Evolutionary conservation across 2,329 filamentous ascomycete genomes (phyloP).

Genomic region (Phaeosphaeria sp.): DNA sequence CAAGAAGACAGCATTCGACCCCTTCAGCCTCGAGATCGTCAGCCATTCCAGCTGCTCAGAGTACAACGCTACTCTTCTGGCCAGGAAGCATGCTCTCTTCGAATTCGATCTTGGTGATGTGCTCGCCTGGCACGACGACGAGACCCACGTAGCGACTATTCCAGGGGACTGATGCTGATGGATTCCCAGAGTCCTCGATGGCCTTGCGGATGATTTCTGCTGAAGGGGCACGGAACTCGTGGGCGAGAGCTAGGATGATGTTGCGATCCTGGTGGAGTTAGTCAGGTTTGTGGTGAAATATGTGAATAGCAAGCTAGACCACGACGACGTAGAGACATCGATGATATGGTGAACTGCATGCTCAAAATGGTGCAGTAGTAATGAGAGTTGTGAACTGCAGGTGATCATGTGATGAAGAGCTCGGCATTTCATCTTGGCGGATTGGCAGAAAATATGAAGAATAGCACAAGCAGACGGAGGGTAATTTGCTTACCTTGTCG

Average conservation of each 20-base stretch:
- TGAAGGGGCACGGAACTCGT: constrained; percentile 83
- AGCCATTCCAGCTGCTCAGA: constrained; percentile 15
- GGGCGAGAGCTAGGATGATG: constrained; percentile 82
- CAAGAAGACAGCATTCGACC: too few species aligned
- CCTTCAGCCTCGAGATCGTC: not conserved
- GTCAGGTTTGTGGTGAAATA: not conserved
- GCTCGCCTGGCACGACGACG: constrained; percentile 84
- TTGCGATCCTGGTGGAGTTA: constrained; percentile 73
- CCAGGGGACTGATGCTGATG: constrained; percentile 70
- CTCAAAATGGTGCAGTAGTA: too few species aligned
- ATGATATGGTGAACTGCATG: too few species aligned
- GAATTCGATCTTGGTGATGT: constrained; percentile 87
- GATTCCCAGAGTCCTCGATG: constrained; percentile 43
- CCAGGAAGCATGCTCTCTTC: constrained; percentile 63
- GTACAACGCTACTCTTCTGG: constrained; percentile 29
- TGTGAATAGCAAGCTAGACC: not conserved
- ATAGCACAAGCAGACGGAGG: not conserved
- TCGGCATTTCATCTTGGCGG: too few species aligned
- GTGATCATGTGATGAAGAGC: too few species aligned
- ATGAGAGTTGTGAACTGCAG: too few species aligned
- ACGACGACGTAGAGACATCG: too few species aligned
- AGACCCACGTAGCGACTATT: constrained; percentile 86
- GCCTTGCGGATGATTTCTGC: constrained; percentile 51
- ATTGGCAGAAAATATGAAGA: too few species aligned
- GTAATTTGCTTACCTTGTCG: constrained; percentile 71